A percentile compares a stretch with the other conserved stretches of the same genome.
phyloP scores from a whole-genome alignment of 2,329 filamentous ascomycete species.

The Neonectria magnoliae region DNA sequence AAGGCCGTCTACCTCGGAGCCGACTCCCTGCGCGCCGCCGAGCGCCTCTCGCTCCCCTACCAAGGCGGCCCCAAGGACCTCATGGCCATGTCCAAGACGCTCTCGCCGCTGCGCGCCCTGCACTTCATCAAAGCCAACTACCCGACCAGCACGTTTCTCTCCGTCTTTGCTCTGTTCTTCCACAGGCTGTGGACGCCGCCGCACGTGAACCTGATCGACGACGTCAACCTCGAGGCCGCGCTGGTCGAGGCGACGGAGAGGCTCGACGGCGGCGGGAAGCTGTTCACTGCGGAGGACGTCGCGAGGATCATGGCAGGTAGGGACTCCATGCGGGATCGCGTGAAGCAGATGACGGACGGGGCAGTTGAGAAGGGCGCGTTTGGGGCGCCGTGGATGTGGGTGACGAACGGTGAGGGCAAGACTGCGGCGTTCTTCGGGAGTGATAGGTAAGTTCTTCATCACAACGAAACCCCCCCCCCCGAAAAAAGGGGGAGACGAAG shows the following conservation, averaged over 20 bases:
- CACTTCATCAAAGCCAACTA: slow-evolving; percentile 72
- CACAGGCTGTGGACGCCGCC: slow-evolving; percentile 70
- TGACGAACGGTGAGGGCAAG: slow-evolving; percentile 64
- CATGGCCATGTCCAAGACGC: slow-evolving; percentile 54
- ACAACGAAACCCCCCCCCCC: too few relatives aligned
- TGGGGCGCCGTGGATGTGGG: slow-evolving; percentile 81
- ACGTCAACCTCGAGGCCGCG: slow-evolving; percentile 58
- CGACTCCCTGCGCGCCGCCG: slow-evolving; percentile 54
- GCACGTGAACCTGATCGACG: slow-evolving; percentile 67
- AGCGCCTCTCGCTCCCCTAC: slow-evolving; percentile 50
- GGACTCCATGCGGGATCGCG: slow-evolving; percentile 54
- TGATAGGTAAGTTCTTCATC: slow-evolving; percentile 60
- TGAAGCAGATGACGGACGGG: slow-evolving; percentile 68
- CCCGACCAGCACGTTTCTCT: slow-evolving; percentile 59
- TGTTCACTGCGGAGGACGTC: slow-evolving; percentile 65
- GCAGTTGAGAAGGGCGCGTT: slow-evolving; percentile 75
- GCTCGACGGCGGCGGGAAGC: slow-evolving; percentile 35
- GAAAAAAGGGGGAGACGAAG: neutral
- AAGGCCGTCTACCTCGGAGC: slow-evolving; percentile 68
- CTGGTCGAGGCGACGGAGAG: slow-evolving; percentile 47
- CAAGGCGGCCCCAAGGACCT: slow-evolving; percentile 55
- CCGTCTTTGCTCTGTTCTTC: slow-evolving; percentile 65
- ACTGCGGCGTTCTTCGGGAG: slow-evolving; percentile 81
- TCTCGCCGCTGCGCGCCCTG: slow-evolving; percentile 71
- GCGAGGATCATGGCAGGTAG: slow-evolving; percentile 64